A percentile compares a stretch with the other conserved stretches of the same genome.
Conservation (phyloP, 192 early-diverging fungal species). For the Chytriomyces sp. region DNA sequence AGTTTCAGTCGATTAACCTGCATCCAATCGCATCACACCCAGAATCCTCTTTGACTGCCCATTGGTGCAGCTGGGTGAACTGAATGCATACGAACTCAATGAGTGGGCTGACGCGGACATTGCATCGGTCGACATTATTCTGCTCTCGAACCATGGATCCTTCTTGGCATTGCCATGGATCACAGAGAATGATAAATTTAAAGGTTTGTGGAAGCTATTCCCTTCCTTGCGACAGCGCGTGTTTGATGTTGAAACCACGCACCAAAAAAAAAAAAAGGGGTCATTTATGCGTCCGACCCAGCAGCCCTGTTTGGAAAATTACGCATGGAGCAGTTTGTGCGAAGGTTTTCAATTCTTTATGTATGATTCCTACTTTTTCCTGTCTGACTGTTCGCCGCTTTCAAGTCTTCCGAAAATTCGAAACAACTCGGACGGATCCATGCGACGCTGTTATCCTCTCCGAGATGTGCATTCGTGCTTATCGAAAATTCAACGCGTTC, state of each 20-base stretch:
- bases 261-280: not conserved
- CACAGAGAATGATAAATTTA: conserved; percentile 18
- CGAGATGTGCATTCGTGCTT: conserved; percentile 22
- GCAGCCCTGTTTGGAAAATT: conserved; percentile 23
- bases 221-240: not conserved
- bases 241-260: not conserved
- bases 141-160: conserved; percentile 16
- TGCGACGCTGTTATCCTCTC: conserved; percentile 11
- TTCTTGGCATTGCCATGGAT: conserved; percentile 11
- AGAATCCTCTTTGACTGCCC: conserved; percentile 30
- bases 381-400: not conserved
- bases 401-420: not conserved
- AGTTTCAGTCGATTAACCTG: no score
- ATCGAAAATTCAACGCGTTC: conserved; percentile 16
- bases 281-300: conserved; percentile 25
- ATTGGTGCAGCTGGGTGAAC: not conserved
- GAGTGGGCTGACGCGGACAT: not conserved
- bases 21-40: conserved; percentile 17
- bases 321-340: conserved; percentile 16
- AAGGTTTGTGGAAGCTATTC: not conserved
- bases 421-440: not conserved
- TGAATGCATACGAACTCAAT: not conserved
- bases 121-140: conserved; percentile 1
- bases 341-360: not conserved
- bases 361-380: not conserved